phyloP scores from a whole-genome alignment of 2,329 filamentous ascomycete genomes.

The Neoarthrinium moseri region DNA sequence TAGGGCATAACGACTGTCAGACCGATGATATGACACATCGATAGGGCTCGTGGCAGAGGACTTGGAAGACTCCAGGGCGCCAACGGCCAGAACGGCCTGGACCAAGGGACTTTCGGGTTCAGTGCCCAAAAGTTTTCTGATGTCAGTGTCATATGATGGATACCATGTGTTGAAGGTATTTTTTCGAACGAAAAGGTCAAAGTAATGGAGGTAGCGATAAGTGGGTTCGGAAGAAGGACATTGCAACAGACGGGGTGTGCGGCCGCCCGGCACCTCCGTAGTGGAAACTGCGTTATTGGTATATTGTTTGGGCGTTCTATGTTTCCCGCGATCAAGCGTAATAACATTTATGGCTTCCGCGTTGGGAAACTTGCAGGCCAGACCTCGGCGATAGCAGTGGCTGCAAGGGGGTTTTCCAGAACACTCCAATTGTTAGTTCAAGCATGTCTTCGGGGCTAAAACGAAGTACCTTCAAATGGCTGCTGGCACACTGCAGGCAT shows the following conservation, averaged over 20 bases:
- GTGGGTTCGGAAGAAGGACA: neutral
- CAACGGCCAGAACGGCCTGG: neutral
- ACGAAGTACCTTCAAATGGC: slow-evolving; percentile 10
- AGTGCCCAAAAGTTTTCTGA: neutral
- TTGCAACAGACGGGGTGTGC: neutral
- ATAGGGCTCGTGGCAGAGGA: neutral
- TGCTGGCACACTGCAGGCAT: slow-evolving; percentile 5
- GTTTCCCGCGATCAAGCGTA: slow-evolving; percentile 5
- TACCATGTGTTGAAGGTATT: slow-evolving; percentile 2
- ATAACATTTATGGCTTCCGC: neutral
- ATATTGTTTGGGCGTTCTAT: slow-evolving; percentile 4
- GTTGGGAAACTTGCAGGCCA: slow-evolving; percentile 3
- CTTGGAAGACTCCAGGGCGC: slow-evolving; percentile 6
- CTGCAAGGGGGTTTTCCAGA: slow-evolving; percentile 2
- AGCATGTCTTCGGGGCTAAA: neutral
- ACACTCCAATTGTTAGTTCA: neutral
- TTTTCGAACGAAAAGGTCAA: slow-evolving; percentile 7
- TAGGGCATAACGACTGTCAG: neutral
- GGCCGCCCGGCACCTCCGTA: neutral
- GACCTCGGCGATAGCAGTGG: slow-evolving; percentile 6
- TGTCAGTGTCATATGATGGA: neutral
- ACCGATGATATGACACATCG: neutral
- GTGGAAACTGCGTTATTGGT: neutral
- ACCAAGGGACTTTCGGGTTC: neutral
- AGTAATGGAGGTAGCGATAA: slow-evolving; percentile 5